Evolutionary conservation across 306 rosid genomes (phyloP).

Genomic region (Rubus parviflorus): DNA sequence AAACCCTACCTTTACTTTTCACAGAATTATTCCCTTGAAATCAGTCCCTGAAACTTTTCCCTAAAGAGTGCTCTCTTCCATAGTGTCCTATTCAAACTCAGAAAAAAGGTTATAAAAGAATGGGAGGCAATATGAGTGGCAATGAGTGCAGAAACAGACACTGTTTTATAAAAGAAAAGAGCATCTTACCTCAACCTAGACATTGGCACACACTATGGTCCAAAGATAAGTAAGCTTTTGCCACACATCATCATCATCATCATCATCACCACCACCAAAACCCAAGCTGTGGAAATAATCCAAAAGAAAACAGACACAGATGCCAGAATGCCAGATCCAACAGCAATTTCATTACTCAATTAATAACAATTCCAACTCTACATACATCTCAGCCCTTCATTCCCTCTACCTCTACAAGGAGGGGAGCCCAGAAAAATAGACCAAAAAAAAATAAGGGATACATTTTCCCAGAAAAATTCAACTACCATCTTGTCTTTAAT

Average conservation of each 20-base stretch:
- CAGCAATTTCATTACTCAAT: slow-evolving; percentile 21
- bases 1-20: not conserved
- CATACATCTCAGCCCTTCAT: slow-evolving; percentile 30
- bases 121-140: not conserved
- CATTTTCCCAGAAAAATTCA: slow-evolving; percentile 25
- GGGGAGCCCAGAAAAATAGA: slow-evolving; percentile 14
- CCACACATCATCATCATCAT: not conserved
- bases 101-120: not conserved
- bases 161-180: not conserved
- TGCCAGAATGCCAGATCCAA: not conserved
- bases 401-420: slow-evolving; percentile 27
- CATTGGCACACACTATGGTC: not conserved
- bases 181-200: slow-evolving; percentile 5
- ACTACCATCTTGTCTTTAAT: slow-evolving; percentile 23
- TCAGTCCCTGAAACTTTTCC: not conserved
- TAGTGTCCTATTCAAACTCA: not conserved
- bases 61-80: not conserved
- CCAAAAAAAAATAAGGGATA: not conserved
- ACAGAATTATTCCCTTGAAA: slow-evolving; percentile 7
- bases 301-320: slow-evolving; percentile 35
- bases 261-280: slow-evolving; percentile 14
- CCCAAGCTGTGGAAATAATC: slow-evolving; percentile 13
- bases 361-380: slow-evolving; percentile 38
- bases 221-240: not conserved
- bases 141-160: not conserved